phyloP scores from a whole-genome alignment of 139 green algal genomes.

The Chlamydomonas sphaeroides region DNA sequence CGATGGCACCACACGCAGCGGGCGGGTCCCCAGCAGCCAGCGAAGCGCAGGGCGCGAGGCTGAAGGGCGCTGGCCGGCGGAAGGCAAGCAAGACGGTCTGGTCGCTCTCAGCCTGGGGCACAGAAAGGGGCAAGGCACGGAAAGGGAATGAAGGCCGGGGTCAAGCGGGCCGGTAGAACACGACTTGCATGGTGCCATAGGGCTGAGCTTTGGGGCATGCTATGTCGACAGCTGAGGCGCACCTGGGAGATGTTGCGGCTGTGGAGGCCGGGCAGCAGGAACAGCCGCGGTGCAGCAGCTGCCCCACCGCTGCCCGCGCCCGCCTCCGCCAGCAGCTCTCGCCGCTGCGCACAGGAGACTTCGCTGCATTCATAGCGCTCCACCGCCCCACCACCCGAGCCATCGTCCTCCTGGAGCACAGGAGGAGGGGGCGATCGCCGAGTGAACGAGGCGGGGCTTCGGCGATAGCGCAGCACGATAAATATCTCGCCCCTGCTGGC shows the following conservation, averaged over 20 bases:
- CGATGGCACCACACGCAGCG: not conserved
- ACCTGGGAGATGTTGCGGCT: not conserved
- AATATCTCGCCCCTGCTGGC: no score
- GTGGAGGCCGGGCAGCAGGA: not conserved
- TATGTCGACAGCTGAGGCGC: not conserved
- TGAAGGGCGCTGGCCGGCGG: not conserved
- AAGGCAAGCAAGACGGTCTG: slow-evolving; percentile 6
- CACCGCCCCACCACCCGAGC: no score
- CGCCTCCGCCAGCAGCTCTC: not conserved
- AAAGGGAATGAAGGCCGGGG: not conserved
- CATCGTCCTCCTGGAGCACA: no score
- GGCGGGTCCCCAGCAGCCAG: not conserved
- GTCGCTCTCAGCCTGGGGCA: not conserved
- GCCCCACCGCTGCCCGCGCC: no score
- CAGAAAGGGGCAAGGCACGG: not conserved
- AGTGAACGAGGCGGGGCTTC: no score
- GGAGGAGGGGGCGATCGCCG: no score
- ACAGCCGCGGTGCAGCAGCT: not conserved
- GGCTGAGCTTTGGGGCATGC: no score
- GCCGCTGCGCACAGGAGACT: not conserved
- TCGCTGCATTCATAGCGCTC: not conserved
- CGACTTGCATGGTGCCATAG: not conserved
- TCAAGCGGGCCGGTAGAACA: not conserved
- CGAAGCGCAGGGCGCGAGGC: slow-evolving; percentile 1
- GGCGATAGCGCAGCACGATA: no score